Evolutionary conservation across 306 rosid genomes (phyloP).

Genomic region (Acacia melanoxylon): DNA sequence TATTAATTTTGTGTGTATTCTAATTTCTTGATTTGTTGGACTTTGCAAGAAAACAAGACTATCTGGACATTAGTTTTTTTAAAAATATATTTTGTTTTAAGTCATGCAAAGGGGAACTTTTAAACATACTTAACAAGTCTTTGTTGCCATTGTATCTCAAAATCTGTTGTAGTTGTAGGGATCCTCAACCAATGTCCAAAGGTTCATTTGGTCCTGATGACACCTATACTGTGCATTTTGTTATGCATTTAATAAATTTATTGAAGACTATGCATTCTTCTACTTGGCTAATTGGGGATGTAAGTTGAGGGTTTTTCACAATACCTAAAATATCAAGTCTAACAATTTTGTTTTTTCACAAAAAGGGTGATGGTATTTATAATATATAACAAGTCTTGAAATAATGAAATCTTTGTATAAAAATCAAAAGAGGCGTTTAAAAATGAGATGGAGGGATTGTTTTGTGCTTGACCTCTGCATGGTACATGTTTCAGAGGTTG

Average conservation of each 20-base stretch:
- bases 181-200: background rate
- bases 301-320: background rate
- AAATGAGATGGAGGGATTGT: background rate
- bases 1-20: background rate
- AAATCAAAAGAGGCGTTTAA: background rate
- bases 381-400: background rate
- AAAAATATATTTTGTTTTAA: background rate
- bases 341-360: background rate
- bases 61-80: background rate
- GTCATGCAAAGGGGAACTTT: background rate
- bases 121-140: background rate
- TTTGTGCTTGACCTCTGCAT: background rate
- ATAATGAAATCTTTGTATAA: background rate
- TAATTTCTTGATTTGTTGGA: background rate
- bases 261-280: background rate
- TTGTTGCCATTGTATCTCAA: background rate
- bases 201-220: background rate
- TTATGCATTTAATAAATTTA: background rate
- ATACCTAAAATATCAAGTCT: background rate
- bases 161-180: background rate
- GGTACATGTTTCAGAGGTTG: background rate
- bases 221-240: background rate
- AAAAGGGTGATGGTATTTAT: background rate
- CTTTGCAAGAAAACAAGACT: background rate
- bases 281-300: background rate